A percentile compares a stretch with the other conserved stretches of the same genome.
Conservation (phyloP, 768 basidiomycete genomes). For the Ramaria rubella region DNA sequence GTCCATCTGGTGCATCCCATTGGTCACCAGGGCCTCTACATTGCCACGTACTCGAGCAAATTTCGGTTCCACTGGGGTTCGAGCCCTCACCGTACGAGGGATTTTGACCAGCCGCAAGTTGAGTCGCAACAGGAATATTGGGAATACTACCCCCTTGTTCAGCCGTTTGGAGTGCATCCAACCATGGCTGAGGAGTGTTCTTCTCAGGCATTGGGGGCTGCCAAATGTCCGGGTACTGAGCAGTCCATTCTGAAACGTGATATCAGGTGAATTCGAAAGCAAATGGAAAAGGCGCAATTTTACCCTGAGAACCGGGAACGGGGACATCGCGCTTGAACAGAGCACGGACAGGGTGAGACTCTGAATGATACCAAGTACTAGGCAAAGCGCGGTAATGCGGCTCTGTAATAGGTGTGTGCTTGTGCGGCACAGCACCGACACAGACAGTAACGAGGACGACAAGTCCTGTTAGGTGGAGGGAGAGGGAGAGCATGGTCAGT, state of each 20-base stretch:
- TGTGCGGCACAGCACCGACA: neutral
- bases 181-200: constrained; percentile 56
- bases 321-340: constrained; percentile 52
- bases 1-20: constrained; percentile 70
- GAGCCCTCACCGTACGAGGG: constrained; percentile 40
- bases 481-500: neutral
- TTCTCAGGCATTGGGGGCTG: constrained; percentile 37
- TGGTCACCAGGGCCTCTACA: constrained; percentile 57
- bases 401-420: neutral
- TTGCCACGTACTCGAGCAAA: constrained; percentile 76
- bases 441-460: neutral
- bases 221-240: constrained; percentile 46
- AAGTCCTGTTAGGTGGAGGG: neutral
- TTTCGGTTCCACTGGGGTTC: constrained; percentile 30
- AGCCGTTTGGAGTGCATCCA: constrained; percentile 62
- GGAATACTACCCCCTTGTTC: constrained; percentile 68
- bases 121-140: constrained; percentile 46
- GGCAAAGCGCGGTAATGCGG: constrained; percentile 17
- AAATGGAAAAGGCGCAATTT: constrained; percentile 13
- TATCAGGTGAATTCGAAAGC: neutral
- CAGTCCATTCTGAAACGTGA: constrained; percentile 49
- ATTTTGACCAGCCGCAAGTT: constrained; percentile 21
- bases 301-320: constrained; percentile 49
- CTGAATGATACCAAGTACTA: constrained; percentile 52
- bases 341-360: constrained; percentile 50